A percentile compares a stretch with the other conserved stretches of the same genome.
Evolutionary conservation across 257 asterid genomes (phyloP).

Genomic region (Vinca minor): DNA sequence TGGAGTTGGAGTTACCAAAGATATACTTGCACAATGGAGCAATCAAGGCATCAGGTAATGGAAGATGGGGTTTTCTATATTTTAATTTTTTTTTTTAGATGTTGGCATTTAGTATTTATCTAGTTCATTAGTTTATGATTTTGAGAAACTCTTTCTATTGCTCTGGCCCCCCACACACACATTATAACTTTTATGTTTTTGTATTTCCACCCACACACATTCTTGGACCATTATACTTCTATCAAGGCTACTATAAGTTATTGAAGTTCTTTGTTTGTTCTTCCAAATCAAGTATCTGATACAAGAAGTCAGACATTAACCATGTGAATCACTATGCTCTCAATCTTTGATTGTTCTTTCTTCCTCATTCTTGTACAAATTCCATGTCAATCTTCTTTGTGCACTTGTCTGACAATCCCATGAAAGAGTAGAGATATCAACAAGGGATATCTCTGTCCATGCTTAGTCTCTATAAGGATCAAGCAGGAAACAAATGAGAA

Average conservation of each 20-base stretch:
- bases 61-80: background rate
- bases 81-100: background rate
- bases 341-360: too few relatives aligned
- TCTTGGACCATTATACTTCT: too few relatives aligned
- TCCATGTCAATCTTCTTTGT: background rate
- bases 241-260: too few relatives aligned
- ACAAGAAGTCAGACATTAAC: background rate
- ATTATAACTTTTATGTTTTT: too few relatives aligned
- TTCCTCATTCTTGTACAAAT: too few relatives aligned
- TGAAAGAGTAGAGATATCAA: background rate
- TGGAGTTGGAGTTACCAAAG: conserved; percentile 53
- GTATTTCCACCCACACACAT: too few relatives aligned
- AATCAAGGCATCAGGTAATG: conserved; percentile 92
- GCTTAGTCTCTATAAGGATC: background rate
- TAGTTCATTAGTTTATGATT: background rate
- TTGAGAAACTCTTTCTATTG: too few relatives aligned
- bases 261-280: too few relatives aligned
- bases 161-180: too few relatives aligned
- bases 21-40: conserved; percentile 89
- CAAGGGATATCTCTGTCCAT: background rate
- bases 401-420: background rate
- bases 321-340: background rate
- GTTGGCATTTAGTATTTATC: background rate
- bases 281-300: background rate
- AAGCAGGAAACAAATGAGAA: background rate